These are phyloP conservation scores for Debaryomycetaceae sp. DNA, from an alignment of 1,139 yeast species.

Conservation along the genomic window DNA sequence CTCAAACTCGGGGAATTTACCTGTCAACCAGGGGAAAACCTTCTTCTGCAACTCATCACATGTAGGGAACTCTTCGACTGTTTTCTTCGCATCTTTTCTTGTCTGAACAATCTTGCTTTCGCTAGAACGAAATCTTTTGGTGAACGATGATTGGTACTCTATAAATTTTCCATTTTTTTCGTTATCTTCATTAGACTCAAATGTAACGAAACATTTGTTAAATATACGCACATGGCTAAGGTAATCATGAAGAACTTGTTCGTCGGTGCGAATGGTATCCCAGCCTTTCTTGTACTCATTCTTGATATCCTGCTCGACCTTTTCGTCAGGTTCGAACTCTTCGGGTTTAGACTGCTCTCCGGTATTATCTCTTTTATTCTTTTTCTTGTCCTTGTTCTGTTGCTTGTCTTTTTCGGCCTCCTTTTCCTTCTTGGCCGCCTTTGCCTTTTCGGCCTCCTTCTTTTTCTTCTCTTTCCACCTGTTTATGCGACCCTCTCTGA, in stretches of 20 bases:
- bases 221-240: conserved; percentile 40
- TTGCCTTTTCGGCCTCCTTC: conserved; percentile 9
- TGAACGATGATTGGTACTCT: not conserved
- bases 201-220: conserved; percentile 38
- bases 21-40: conserved; percentile 26
- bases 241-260: conserved; percentile 37
- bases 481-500: conserved; percentile 5
- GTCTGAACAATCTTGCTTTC: not conserved
- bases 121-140: not conserved
- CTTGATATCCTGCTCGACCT: conserved; percentile 9
- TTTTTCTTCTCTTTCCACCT: conserved; percentile 8
- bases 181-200: conserved; percentile 10
- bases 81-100: not conserved
- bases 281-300: conserved; percentile 12
- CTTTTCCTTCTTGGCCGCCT: conserved; percentile 7
- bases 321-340: conserved; percentile 12
- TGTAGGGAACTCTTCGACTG: not conserved
- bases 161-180: conserved; percentile 1
- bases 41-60: conserved; percentile 12
- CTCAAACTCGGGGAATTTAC: conserved; percentile 20
- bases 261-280: conserved; percentile 17
- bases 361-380: conserved; percentile 11
- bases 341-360: conserved; percentile 1
- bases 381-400: conserved; percentile 2
- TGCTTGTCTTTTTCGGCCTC: conserved; percentile 4